Conservation (phyloP, 306 rosid species). For the Cicer cuneatum region DNA sequence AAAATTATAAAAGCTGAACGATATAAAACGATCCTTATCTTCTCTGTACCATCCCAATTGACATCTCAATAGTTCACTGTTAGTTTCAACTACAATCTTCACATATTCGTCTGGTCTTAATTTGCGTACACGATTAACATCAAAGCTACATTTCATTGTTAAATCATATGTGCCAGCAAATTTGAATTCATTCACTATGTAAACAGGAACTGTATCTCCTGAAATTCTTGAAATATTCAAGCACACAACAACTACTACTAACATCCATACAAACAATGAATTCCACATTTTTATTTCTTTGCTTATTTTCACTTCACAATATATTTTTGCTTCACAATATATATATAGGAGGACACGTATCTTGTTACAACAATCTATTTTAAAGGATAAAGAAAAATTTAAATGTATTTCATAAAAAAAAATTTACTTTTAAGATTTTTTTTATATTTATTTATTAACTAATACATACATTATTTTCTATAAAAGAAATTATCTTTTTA, state of each 20-base stretch:
- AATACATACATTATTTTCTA: too few relatives aligned
- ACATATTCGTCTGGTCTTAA: background rate
- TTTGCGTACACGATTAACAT: too few relatives aligned
- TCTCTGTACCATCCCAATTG: background rate
- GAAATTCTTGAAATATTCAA: slow-evolving; percentile 2
- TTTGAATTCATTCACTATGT: background rate
- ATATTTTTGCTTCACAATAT: too few relatives aligned
- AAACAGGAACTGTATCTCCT: background rate
- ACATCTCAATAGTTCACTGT: background rate
- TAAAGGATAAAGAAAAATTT: too few relatives aligned
- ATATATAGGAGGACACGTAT: too few relatives aligned
- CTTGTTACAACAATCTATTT: too few relatives aligned
- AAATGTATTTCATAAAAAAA: too few relatives aligned
- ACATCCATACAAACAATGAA: background rate
- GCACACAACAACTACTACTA: background rate
- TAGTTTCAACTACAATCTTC: background rate
- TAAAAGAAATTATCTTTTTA: too few relatives aligned
- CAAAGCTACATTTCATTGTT: background rate
- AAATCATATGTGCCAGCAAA: background rate
- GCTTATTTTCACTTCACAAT: background rate
- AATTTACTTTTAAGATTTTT: too few relatives aligned
- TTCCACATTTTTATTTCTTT: slow-evolving; percentile 16
- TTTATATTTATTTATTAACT: too few relatives aligned
- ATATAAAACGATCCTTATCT: background rate
- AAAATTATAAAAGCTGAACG: background rate